Conservation (phyloP, 2,329 filamentous ascomycete species). For the Neofusicoccum sp. region DNA sequence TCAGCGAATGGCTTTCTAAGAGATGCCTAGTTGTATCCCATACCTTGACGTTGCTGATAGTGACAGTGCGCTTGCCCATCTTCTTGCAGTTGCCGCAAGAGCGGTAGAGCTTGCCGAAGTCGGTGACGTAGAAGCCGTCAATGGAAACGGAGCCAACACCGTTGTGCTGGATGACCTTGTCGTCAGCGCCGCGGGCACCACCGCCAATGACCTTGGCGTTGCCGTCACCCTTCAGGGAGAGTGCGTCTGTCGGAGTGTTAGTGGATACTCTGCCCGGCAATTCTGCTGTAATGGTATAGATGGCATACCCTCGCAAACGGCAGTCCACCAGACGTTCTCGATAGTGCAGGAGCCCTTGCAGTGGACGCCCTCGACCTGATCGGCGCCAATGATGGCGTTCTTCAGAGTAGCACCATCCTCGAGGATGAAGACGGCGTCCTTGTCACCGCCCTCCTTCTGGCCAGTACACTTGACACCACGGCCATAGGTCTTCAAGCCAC, state of each 20-base stretch:
- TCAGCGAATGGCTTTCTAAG: neutral
- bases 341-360: constrained; percentile 50
- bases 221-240: constrained; percentile 25
- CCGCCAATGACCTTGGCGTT: constrained; percentile 30
- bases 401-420: constrained; percentile 38
- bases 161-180: constrained; percentile 38
- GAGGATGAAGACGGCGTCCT: constrained; percentile 22
- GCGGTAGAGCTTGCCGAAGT: constrained; percentile 30
- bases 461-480: constrained; percentile 25
- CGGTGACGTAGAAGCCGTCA: constrained; percentile 30
- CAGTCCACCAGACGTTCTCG: constrained; percentile 33
- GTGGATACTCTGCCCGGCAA: constrained; percentile 38
- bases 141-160: constrained; percentile 31
- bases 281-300: constrained; percentile 53
- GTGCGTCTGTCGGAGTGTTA: constrained; percentile 39
- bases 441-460: constrained; percentile 46
- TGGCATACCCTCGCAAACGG: constrained; percentile 37
- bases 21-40: constrained; percentile 28
- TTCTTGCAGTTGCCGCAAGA: constrained; percentile 32
- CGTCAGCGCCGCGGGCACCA: constrained; percentile 27
- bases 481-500: constrained; percentile 15
- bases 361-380: constrained; percentile 51
- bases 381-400: constrained; percentile 50
- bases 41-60: constrained; percentile 6
- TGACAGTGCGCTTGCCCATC: constrained; percentile 29